Base-by-base conservation (phyloP, 768 basidiomycete species). In the Pleurotus pulmonarius region DNA sequence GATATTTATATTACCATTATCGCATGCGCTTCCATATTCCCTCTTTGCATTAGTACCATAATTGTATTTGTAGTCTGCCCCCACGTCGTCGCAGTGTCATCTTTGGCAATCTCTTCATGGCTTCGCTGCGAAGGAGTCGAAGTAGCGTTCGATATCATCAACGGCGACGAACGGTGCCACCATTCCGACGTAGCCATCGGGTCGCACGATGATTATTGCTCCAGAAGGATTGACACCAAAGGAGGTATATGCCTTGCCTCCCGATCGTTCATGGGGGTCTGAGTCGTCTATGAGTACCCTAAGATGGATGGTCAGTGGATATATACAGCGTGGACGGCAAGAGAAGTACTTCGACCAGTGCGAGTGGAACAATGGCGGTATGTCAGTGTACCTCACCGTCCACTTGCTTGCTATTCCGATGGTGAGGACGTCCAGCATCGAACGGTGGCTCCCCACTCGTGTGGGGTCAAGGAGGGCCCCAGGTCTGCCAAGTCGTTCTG, bases 131-230 rank as follows among this genome's bases (percentile, higher is more conserved):
- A 53, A 53, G 37, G 37, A 39, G 18, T 15, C 7, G 39, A 88
- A 82, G 62, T 87, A 88, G 1, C 20, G 18, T 29, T 75, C 69
- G 45, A 88, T 46, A 11, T 68, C 63, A 20, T 63, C 51, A 7
- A 74, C 60, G n/a, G 75, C 73, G 25, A 73, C 64, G 41, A 88
- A 67, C 0, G 86, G 78, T 1, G 75, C 75, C 29, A 88, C 70
- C 61, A 72, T 74, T 3, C 82, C 84, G 26, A 90, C 76, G 56
- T 87, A 87, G 13, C 87, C 87, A 61, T 86, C 86, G 6, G 85
- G 85, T 22, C 86, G 75, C 4, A 87, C 77, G 48, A 84, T 70
- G 6, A 84, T 76, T 9, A 84, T 62, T 8, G 76, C 81, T 15
- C 84, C 84, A 5, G 60, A 59, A 4, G 69, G 56, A 29, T 71